Percentiles rank a stretch among this genome's conserved stretches.
These are phyloP conservation scores for Penicillium sp. DNA, from an alignment of 2,329 filamentous ascomycete genomes.

Conservation along the genomic window DNA sequence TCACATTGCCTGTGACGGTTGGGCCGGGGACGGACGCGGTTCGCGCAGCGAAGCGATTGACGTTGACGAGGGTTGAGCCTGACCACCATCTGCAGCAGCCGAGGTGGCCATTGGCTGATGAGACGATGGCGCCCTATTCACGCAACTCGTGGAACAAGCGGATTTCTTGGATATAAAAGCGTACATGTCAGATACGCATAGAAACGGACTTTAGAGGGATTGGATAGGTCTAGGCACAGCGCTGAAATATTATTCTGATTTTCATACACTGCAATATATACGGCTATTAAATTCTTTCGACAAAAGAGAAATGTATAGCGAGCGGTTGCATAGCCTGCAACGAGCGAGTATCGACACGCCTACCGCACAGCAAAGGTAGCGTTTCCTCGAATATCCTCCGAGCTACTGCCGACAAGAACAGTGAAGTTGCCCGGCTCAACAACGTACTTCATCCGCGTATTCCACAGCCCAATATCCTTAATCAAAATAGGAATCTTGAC, in stretches of 20 bases:
- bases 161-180: constrained; percentile 1
- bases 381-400: constrained; percentile 38
- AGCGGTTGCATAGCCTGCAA: too few species aligned
- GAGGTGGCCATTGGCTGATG: background rate
- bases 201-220: background rate
- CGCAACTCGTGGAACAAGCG: background rate
- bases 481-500: constrained; percentile 56
- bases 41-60: constrained; percentile 15
- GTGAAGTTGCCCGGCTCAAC: constrained; percentile 72
- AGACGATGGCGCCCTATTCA: background rate
- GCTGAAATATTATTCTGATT: background rate
- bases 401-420: constrained; percentile 60
- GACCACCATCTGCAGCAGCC: background rate
- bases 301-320: background rate
- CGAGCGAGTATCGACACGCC: background rate
- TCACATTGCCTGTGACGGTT: background rate
- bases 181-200: background rate
- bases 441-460: constrained; percentile 67
- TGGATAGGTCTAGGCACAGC: background rate
- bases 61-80: constrained; percentile 18
- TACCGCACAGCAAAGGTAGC: constrained; percentile 34
- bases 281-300: background rate
- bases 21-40: background rate
- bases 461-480: constrained; percentile 58
- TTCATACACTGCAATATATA: background rate